These are phyloP conservation scores for Penicillium sp. DNA, from an alignment of 2,329 filamentous ascomycete species.

Conservation along the genomic window DNA sequence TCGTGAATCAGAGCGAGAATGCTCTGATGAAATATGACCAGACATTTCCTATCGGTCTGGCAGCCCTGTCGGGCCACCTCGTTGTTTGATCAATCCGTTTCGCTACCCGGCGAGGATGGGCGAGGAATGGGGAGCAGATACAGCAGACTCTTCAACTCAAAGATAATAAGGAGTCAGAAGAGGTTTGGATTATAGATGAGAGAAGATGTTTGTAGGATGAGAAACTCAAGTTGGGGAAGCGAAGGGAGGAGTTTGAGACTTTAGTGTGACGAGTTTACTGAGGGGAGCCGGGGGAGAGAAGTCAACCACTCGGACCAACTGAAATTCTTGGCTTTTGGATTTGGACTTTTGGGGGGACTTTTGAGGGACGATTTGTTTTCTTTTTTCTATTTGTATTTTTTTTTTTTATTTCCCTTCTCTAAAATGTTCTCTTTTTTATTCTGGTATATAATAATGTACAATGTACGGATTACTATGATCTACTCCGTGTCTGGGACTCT, in stretches of 20 bases:
- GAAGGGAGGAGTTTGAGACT: constrained; percentile 17
- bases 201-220: not conserved
- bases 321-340: constrained; percentile 6
- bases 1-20: constrained; percentile 36
- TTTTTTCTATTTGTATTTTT: not conserved
- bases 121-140: not conserved
- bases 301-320: constrained; percentile 5
- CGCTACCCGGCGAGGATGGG: constrained; percentile 20
- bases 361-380: not conserved
- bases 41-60: constrained; percentile 39
- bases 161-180: not conserved
- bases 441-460: constrained; percentile 2
- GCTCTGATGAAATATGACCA: constrained; percentile 39
- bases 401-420: not conserved
- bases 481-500: constrained; percentile 16
- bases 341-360: not conserved
- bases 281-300: constrained; percentile 14
- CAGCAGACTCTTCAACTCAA: not conserved
- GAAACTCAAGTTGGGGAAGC: not conserved
- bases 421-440: constrained; percentile 5
- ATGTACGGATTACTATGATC: not conserved
- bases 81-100: constrained; percentile 33
- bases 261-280: constrained; percentile 21
- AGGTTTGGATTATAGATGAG: not conserved
- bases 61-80: constrained; percentile 42